Evolutionary conservation across 257 asterid genomes (phyloP), one percentile per base, ranked within the genome.

Genomic region (Voacanga thouarsii): DNA sequence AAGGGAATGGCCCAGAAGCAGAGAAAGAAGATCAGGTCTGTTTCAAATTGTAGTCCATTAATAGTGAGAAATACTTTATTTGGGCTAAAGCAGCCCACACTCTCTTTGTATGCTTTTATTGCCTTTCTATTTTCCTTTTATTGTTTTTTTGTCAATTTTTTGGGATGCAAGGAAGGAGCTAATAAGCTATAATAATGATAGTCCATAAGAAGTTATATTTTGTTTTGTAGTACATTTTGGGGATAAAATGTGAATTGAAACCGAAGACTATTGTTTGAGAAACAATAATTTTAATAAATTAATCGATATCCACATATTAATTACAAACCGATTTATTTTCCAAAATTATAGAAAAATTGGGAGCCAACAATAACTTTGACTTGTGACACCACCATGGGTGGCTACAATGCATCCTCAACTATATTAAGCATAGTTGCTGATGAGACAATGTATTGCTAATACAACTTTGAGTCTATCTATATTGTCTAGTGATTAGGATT

Each of bases 371-470:
- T 23, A 77, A 55, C 39, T 70, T 71, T 56, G 72, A 45, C 73
- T 73, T 70, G 80, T 79, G 83, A 76, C 86, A 83, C 81, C 86
- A 79, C 81, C 80, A 72, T 72, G 63, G 37, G 66, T 72, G 82
- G 82, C 51, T 57, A 55, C 65, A 78, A 47, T 21, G 19, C 14
- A 53, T n/a, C 12, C 37, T 30, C 37, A 24, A 10, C 14, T 3
- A 24, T 10, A 61, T 59, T 16, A 45, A 71, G 75, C 21, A 47
- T 4, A 28, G 21, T 47, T 61, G 19, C 30, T 63, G 63, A 63
- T 9, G 70, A 12, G 57, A 45, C 41, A n/a, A 10, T 1, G 28
- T 6, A 26, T 18, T 70, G 21, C n/a, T 47, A 61, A 16, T 30
- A 39, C 39, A 6, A 49, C 19, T 14, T 50, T 66, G 23, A 9